Base-by-base conservation (phyloP, 129 eudicot genomes). In the Gnaphalium uliginosum region DNA sequence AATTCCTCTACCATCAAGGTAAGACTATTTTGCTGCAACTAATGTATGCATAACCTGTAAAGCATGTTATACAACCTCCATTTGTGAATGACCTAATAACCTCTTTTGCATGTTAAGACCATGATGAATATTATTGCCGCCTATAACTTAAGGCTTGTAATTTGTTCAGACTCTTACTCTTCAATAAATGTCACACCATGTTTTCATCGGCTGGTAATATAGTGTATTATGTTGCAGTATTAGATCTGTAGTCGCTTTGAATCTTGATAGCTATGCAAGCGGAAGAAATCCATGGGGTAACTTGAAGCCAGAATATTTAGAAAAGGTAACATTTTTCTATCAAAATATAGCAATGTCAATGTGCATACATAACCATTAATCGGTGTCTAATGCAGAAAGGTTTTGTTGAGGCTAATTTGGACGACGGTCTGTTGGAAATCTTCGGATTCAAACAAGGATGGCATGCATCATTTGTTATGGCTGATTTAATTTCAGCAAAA, bases 381-480 rank as follows among this genome's bases (percentile, higher is more conserved):
- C n/a, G 32, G 8, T 22, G 30, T 18, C 4, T 6, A 53, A 24
- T 78, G 60, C 86, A 94, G 99, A 94, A 86, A 87, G 99, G 99
- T 53, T 94, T 94, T 69, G 99, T 94, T 46, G 91, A 87, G 79
- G 96, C 99, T 48, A 87, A 87, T 26, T 86, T 85, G 15, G 99
- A 94, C 74, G 99, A 94, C 56, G 97, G 97, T 69, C 85, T 83
- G 62, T 26, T 94, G 73, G 99, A 94, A 84, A 80, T 94, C 27
- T 94, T 94, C 57, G 99, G 99, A 71, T 77, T 94, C 43, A 94
- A 94, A 81, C 97, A 94, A 56, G 99, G 99, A 81, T 94, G 99
- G 99, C 99, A 94, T 81, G 98, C 98, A 68, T 91, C 99, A 15
- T 87, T 89, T 57, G 99, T 94, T 71, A 94, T 94, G 96, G 97